Conservation (phyloP, 2,329 filamentous ascomycete genomes). For the Parasarocladium wereldwijsianum region DNA sequence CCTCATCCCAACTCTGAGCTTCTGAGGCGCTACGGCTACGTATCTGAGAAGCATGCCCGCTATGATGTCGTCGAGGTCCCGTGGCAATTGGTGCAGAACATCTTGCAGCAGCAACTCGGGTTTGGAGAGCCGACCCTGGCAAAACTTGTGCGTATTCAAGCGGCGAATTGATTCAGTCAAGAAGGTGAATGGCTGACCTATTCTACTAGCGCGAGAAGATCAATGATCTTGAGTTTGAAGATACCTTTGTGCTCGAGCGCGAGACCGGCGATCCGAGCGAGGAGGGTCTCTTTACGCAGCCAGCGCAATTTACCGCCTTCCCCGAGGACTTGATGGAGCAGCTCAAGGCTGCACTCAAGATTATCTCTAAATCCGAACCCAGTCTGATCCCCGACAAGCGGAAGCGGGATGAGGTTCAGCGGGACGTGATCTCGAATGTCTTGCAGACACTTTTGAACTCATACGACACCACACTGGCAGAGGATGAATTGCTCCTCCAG, state of each 20-base stretch:
- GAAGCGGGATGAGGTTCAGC: constrained; percentile 30
- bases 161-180: not conserved
- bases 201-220: constrained; percentile 15
- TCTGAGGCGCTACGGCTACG: constrained; percentile 73
- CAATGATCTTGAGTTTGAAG: constrained; percentile 46
- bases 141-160: constrained; percentile 14
- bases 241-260: constrained; percentile 55
- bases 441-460: constrained; percentile 23
- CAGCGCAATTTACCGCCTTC: constrained; percentile 23
- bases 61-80: constrained; percentile 76
- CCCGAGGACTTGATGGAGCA: constrained; percentile 38
- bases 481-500: constrained; percentile 24
- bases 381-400: constrained; percentile 31
- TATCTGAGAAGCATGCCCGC: constrained; percentile 60
- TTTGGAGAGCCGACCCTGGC: constrained; percentile 22
- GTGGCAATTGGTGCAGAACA: constrained; percentile 38
- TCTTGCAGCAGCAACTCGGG: constrained; percentile 23
- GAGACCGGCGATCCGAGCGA: constrained; percentile 35
- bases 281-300: constrained; percentile 26
- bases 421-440: constrained; percentile 22
- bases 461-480: constrained; percentile 25
- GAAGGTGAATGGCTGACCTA: not conserved
- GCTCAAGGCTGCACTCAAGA: constrained; percentile 34
- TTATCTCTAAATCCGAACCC: constrained; percentile 27
- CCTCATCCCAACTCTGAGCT: constrained; percentile 71